Percentiles rank a stretch among this genome's conserved stretches.
These are phyloP conservation scores for Adansonia gregorii DNA, from an alignment of 441 rosid species.

Conservation along the genomic window DNA sequence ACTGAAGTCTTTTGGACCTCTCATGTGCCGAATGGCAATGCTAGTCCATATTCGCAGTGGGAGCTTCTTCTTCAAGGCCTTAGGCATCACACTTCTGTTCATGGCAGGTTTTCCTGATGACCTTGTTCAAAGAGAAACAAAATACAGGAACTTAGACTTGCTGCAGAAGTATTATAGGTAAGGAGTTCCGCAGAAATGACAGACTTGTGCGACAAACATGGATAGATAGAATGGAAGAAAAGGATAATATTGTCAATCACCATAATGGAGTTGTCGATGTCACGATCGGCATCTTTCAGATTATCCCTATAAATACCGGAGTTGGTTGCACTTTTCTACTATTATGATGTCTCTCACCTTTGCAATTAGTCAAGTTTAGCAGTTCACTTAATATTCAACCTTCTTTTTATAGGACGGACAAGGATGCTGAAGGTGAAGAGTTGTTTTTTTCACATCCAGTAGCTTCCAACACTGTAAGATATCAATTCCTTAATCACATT, in stretches of 20 bases:
- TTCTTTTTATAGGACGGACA: constrained; percentile 49
- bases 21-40: constrained; percentile 57
- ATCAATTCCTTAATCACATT: not conserved
- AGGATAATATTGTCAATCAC: not conserved
- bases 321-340: constrained; percentile 6
- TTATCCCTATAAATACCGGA: not conserved
- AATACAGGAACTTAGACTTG: constrained; percentile 51
- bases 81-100: constrained; percentile 64
- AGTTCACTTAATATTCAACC: constrained; percentile 18
- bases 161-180: constrained; percentile 69
- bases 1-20: constrained; percentile 64
- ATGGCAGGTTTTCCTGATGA: constrained; percentile 68
- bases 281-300: not conserved
- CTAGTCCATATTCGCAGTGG: constrained; percentile 52
- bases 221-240: not conserved
- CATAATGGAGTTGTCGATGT: not conserved
- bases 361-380: not conserved
- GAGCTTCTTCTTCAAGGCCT: constrained; percentile 73
- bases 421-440: constrained; percentile 53
- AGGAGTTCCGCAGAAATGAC: not conserved
- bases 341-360: constrained; percentile 10
- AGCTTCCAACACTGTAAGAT: constrained; percentile 41
- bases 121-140: constrained; percentile 58
- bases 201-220: not conserved
- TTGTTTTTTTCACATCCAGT: constrained; percentile 43